Evolutionary conservation across 169 alveolate genomes (phyloP).

Genomic region (Eimeria mitis): DNA sequence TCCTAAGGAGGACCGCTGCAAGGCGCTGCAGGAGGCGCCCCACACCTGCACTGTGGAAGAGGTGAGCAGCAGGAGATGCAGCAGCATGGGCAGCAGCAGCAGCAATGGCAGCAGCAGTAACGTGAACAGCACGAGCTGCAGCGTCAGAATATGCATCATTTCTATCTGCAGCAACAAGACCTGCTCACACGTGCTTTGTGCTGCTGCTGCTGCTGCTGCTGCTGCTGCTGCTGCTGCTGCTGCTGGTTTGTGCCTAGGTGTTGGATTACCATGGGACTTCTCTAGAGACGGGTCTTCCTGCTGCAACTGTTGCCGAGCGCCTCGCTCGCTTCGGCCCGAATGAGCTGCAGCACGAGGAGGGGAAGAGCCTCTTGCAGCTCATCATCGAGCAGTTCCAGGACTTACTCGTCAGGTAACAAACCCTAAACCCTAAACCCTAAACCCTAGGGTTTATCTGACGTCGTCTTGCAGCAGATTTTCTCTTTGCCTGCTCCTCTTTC

Average conservation of each 20-base stretch:
- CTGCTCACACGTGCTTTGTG: too few species aligned
- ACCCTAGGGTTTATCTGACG: too few species aligned
- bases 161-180: too few species aligned
- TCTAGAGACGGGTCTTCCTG: conserved; percentile 21
- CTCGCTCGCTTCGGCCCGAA: conserved; percentile 72
- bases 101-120: too few species aligned
- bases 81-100: conserved; percentile 2
- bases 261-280: conserved; percentile 18
- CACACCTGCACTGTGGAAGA: conserved; percentile 29
- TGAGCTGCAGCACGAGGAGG: conserved; percentile 83
- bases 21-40: conserved; percentile 60
- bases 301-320: conserved; percentile 62
- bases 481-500: too few species aligned
- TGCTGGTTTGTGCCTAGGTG: background rate
- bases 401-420: conserved; percentile 90
- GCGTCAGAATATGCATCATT: too few species aligned
- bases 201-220: background rate
- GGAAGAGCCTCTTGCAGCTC: conserved; percentile 93
- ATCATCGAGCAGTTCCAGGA: conserved; percentile 98
- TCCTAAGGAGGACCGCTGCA: conserved; percentile 25
- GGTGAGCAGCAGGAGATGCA: conserved; percentile 12
- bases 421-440: too few species aligned
- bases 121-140: too few species aligned
- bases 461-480: too few species aligned
- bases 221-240: background rate